Percentiles rank a stretch among this genome's conserved stretches.
Conservation (phyloP, 768 basidiomycete species). For the Trametes sanguinea region DNA sequence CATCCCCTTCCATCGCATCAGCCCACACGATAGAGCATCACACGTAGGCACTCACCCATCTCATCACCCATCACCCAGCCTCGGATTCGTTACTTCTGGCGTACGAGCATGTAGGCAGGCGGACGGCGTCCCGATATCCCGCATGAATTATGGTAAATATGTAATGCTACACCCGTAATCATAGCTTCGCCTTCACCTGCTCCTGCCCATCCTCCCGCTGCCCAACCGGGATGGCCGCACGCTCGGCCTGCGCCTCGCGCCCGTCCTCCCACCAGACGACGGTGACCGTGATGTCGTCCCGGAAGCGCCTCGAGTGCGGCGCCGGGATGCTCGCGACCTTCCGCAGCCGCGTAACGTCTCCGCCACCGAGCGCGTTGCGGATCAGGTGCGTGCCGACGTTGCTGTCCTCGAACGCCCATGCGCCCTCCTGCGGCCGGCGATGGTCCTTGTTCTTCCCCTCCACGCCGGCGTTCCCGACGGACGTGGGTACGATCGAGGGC, state of each 20-base stretch:
- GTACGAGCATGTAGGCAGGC: not conserved
- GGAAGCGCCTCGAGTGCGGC: slow-evolving; percentile 70
- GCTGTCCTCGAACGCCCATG: slow-evolving; percentile 80
- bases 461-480: slow-evolving; percentile 53
- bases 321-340: slow-evolving; percentile 79
- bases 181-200: slow-evolving; percentile 30
- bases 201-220: not conserved
- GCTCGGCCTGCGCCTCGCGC: slow-evolving; percentile 44
- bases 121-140: not conserved
- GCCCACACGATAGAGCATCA: not conserved
- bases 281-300: slow-evolving; percentile 86
- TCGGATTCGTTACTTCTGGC: not conserved
- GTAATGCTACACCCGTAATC: slow-evolving; percentile 16
- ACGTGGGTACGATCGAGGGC: slow-evolving; percentile 54
- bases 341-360: slow-evolving; percentile 57
- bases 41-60: not conserved
- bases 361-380: slow-evolving; percentile 91
- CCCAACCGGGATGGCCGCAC: slow-evolving; percentile 7
- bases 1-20: not conserved
- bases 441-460: slow-evolving; percentile 59
- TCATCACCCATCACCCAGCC: not conserved
- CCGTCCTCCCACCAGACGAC: slow-evolving; percentile 85
- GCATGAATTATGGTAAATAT: slow-evolving; percentile 20
- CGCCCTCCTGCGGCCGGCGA: slow-evolving; percentile 41
- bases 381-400: slow-evolving; percentile 83